These are phyloP conservation scores for Candida saitoana DNA, from an alignment of 805 yeast genomes.

Conservation along the genomic window DNA sequence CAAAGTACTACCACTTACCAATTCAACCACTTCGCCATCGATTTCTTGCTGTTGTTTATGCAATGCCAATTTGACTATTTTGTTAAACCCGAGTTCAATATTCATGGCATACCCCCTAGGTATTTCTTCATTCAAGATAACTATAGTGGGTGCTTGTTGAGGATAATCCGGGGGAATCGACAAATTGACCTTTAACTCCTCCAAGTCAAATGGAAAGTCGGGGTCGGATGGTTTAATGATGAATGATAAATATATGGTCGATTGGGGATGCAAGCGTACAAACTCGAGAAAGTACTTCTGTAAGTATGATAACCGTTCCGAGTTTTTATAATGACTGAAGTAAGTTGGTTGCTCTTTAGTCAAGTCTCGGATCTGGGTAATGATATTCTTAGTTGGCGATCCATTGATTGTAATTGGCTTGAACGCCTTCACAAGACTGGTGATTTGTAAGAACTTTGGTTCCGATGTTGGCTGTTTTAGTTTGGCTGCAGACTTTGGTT, in stretches of 20 bases:
- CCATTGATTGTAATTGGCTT: conserved; percentile 39
- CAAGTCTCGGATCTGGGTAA: conserved; percentile 8
- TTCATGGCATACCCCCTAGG: conserved; percentile 66
- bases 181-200: conserved; percentile 48
- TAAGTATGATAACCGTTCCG: conserved; percentile 11
- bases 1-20: conserved; percentile 49
- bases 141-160: conserved; percentile 43
- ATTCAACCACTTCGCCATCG: conserved; percentile 18
- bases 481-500: neutral
- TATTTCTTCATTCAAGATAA: conserved; percentile 61
- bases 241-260: conserved; percentile 39
- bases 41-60: conserved; percentile 6
- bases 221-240: conserved; percentile 60
- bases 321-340: conserved; percentile 8
- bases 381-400: conserved; percentile 10
- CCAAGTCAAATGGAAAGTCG: conserved; percentile 65
- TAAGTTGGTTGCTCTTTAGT: conserved; percentile 7
- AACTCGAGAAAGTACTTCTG: conserved; percentile 14
- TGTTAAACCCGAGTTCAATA: conserved; percentile 60
- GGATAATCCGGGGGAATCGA: conserved; percentile 58
- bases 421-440: conserved; percentile 26
- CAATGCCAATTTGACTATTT: conserved; percentile 17
- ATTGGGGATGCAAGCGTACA: conserved; percentile 17
- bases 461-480: conserved; percentile 14
- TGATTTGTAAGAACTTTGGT: conserved; percentile 26